These are phyloP conservation scores for Lentinula aciculospora DNA, from an alignment of 768 basidiomycete genomes.

Conservation along the genomic window DNA sequence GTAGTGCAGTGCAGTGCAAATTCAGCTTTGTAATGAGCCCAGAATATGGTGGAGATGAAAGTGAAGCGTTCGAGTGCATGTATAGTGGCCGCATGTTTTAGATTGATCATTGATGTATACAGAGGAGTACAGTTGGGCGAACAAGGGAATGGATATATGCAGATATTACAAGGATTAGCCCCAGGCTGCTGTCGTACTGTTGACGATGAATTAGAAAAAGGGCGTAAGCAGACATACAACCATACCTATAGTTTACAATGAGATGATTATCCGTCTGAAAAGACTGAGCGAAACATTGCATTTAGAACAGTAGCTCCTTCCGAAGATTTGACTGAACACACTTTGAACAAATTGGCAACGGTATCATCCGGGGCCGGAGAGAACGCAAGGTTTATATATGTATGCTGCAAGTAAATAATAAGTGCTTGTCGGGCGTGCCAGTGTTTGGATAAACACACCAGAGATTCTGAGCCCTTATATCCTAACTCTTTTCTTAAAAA, in stretches of 20 bases:
- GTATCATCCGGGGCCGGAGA: slow-evolving; percentile 82
- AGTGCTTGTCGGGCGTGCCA: neutral
- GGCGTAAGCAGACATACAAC: neutral
- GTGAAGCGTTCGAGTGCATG: too few species aligned
- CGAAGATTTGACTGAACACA: slow-evolving; percentile 16
- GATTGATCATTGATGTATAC: too few species aligned
- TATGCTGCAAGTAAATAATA: slow-evolving; percentile 45
- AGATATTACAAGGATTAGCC: slow-evolving; percentile 27
- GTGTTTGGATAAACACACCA: slow-evolving; percentile 66
- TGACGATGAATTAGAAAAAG: neutral
- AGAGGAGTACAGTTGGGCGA: too few species aligned
- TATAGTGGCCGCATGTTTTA: too few species aligned
- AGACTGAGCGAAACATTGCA: slow-evolving; percentile 46
- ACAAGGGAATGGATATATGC: neutral
- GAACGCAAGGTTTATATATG: slow-evolving; percentile 66
- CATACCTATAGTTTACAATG: slow-evolving; percentile 88
- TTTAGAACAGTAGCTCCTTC: neutral
- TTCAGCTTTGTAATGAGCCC: too few species aligned
- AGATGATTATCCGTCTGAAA: slow-evolving; percentile 86
- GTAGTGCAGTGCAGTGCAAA: too few species aligned
- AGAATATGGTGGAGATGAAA: too few species aligned
- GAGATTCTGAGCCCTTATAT: slow-evolving; percentile 79
- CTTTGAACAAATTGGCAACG: slow-evolving; percentile 74
- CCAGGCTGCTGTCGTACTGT: slow-evolving; percentile 62
- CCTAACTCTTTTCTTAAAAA: slow-evolving; percentile 87